These are phyloP conservation scores for Carpinus fangiana DNA, from an alignment of 306 rosid genomes.

Conservation along the genomic window DNA sequence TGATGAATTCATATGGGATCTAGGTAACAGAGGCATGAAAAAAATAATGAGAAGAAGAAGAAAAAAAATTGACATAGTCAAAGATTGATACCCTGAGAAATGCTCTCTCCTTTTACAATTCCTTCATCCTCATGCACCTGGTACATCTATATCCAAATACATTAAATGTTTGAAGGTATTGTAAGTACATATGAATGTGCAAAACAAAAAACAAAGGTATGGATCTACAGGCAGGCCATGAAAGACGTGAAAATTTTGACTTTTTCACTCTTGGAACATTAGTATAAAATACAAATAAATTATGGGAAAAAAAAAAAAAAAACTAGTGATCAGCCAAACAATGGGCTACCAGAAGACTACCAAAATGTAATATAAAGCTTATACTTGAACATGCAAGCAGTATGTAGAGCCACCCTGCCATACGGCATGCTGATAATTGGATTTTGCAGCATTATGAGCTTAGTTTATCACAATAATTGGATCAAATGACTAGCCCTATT, in stretches of 20 bases:
- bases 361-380: neutral
- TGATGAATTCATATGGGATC: slow-evolving; percentile 17
- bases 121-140: slow-evolving; percentile 44
- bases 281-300: slow-evolving; percentile 6
- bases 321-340: slow-evolving; percentile 18
- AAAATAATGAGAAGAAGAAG: neutral
- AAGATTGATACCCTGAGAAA: slow-evolving; percentile 53
- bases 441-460: neutral
- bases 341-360: neutral
- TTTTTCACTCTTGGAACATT: slow-evolving; percentile 18
- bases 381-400: neutral
- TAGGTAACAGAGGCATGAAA: slow-evolving; percentile 2
- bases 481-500: neutral
- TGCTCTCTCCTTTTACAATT: slow-evolving; percentile 42
- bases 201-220: neutral
- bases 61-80: slow-evolving; percentile 11
- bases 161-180: slow-evolving; percentile 22
- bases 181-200: neutral
- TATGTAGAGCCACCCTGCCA: neutral
- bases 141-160: slow-evolving; percentile 33
- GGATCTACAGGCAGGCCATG: slow-evolving; percentile 12
- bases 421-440: neutral
- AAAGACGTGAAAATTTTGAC: neutral
- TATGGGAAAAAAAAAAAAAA: slow-evolving; percentile 17
- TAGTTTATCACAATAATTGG: neutral